Evolutionary conservation across 129 eudicot genomes (phyloP), one percentile per base, ranked within the genome.

Genomic region (carrot (Daucus carota)): DNA sequence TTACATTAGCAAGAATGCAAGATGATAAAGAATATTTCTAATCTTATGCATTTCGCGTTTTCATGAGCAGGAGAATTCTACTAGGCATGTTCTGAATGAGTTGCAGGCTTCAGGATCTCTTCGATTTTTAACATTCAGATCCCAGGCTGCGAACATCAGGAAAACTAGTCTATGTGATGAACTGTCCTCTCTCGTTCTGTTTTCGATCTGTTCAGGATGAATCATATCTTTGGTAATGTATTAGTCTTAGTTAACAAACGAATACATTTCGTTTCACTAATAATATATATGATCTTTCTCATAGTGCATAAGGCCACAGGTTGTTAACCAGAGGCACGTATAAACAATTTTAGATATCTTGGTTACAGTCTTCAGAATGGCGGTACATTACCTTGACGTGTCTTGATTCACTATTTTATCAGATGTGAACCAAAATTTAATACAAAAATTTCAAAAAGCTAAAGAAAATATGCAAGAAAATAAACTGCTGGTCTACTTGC

Each of bases 1-100:
- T 68, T 36, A 32, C 86, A 36, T 84, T 75, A 12, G 80, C 84
- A 66, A 85, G 90, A 86, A 73, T 8, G 80, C 84, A 66, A 85
- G 90, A 86, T 86, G 65, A 57, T n/a, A n/a, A n/a, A 24, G 14
- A 57, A 24, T 78, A 47, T 8, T n/a, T 17, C 3, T 36, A 36
- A 36, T 5, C 5, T 5, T 44, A n/a, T 47, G 74, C 36, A 77
- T 14, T 18, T 18, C 22, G 17, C 6, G 16, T 6, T 17, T 42
- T 71, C 74, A 6, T 86, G 83, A 77, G 80, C 79, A 85, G 31
- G 4, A 24, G 20, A 41, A 8, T 3, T 42, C 12, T n/a, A 29
- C 22, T 2, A 16, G 29, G 52, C 26, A 4, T n/a, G 75, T 72
- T 10, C 0, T 46, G 41, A 43, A 24, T 26, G 73, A 34, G 73